These are phyloP conservation scores for Saturnispora sekii DNA, from an alignment of 805 yeast species.

Conservation along the genomic window DNA sequence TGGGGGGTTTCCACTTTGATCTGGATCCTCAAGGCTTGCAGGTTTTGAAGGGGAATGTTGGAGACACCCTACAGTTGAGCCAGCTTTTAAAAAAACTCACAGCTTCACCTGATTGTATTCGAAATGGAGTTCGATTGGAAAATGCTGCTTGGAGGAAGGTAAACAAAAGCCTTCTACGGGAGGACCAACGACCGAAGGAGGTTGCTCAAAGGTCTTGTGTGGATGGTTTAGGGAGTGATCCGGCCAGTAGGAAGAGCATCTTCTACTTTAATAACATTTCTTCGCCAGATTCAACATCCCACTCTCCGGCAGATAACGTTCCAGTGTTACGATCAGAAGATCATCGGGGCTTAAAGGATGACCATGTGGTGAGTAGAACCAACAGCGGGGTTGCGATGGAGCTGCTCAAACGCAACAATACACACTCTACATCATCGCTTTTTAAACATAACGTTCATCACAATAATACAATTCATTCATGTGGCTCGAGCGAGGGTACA, in stretches of 20 bases:
- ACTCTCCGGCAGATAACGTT: conserved; percentile 4
- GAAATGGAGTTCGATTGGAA: conserved; percentile 28
- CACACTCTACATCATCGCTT: not conserved
- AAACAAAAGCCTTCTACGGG: conserved; percentile 21
- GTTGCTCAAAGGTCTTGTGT: no score
- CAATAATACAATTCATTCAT: not conserved
- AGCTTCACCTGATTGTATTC: conserved; percentile 18
- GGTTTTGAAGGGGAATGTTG: conserved; percentile 8
- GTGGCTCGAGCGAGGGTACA: not conserved
- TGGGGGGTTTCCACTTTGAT: not conserved
- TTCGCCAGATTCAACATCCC: conserved; percentile 20
- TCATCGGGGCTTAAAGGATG: not conserved
- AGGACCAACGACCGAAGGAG: no score
- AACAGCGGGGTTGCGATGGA: not conserved
- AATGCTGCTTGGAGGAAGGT: conserved; percentile 30
- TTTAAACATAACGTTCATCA: not conserved
- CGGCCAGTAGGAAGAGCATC: not conserved
- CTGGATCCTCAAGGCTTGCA: conserved; percentile 1
- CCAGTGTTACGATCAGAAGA: not conserved
- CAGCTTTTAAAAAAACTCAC: not conserved
- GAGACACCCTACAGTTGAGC: conserved; percentile 1
- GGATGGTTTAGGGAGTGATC: no score
- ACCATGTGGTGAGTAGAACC: not conserved
- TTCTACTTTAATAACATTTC: conserved; percentile 19
- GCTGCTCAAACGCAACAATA: conserved; percentile 3